Evolutionary conservation across 495 filamentous ascomycete species (phyloP), one percentile per base, ranked within the genome.

Genomic region (Podospora anserina): DNA sequence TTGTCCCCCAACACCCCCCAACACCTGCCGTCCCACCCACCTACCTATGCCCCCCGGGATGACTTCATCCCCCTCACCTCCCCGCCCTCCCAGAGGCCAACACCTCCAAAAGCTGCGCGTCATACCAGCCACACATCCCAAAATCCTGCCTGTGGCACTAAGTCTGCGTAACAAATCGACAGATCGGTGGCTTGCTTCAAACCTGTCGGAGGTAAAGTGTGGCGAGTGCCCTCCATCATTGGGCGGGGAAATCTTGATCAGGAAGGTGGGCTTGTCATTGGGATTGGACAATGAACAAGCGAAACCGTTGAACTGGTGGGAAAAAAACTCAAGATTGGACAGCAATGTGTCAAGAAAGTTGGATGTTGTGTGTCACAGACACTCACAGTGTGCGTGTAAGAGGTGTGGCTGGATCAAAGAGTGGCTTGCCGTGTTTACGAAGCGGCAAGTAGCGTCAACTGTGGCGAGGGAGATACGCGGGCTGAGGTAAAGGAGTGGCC

Each of bases 361-460:
- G 56, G 19, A 19, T 58, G 23, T 58, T 27, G 19, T 58, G 56
- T 58, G 56, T 20, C 56, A 58, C n/a, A 58, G 19, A 20, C 56
- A 23, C 23, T 23, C 23, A 57, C 6, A 20, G 56, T 20, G 18
- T 15, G 56, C 23, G 1, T 23, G 20, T 23, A 23, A 23, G 23
- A 23, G 23, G 56, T 58, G 56, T 58, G 56, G 56, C 56, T 58
- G 23, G 56, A 27, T 58, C 56, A 58, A n/a, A 58, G n/a, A 23
- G 19, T 20, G n/a, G n/a, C 56, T 27, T 58, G n/a, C 56, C 19
- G 19, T 27, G 56, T 20, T 27, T 13, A 58, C 5, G 23, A 23
- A 23, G 23, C 23, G 19, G 56, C 19, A 9, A 20, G 19, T 15
- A 23, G 19, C 19, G 56, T 66, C 18, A 53, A 9, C 20, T 32